Evolutionary conservation across 768 basidiomycete genomes (phyloP), one percentile per base, ranked within the genome.

Genomic region (Suillus hirtellus): DNA sequence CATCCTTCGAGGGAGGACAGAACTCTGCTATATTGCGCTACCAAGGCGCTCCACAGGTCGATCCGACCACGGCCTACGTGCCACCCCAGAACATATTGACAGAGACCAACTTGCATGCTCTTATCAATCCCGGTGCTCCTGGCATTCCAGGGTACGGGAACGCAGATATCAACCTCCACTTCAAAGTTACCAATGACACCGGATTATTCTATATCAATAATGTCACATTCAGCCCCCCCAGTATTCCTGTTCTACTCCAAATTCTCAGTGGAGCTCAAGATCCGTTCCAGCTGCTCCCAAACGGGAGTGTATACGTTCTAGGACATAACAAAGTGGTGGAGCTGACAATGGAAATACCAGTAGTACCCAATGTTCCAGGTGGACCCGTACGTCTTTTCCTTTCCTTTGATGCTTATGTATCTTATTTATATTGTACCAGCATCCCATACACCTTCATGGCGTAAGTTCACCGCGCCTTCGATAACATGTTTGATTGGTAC

Each of bases 21-120:
- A 87, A 84, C 69, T 84, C 81, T 15, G 87, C 83, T 2, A 84
- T 86, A 50, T 71, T 86, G 9, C 79, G 82, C 17, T 86, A 86
- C 68, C 63, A 46, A 11, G 82, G 82, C 12, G 83, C 82, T 1
- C 63, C 75, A 1, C 49, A 17, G 19, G 66, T 66, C 31, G 73
- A 84, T 43, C 84, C 84, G 0, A 79, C 74, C 0, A 79, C 78
- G 1, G 70, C 60, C 1, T 72, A 76, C 4, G 66, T 72, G 2
- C 19, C 61, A 4, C 64, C 67, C 55, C 47, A 65, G 0, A 68
- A 68, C 3, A 70, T 72, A 8, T 66, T 81, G n/a, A 37, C 68
- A 19, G 81, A 81, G 61, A 66, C 67, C 5, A 65, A 74, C 31
- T 58, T 76, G 1, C 69, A 73, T 8, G 40, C 73, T 1, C 65